Evolutionary conservation across 306 rosid species (phyloP), one percentile per base, ranked within the genome.

Genomic region (Casuarina equisetifolia): DNA sequence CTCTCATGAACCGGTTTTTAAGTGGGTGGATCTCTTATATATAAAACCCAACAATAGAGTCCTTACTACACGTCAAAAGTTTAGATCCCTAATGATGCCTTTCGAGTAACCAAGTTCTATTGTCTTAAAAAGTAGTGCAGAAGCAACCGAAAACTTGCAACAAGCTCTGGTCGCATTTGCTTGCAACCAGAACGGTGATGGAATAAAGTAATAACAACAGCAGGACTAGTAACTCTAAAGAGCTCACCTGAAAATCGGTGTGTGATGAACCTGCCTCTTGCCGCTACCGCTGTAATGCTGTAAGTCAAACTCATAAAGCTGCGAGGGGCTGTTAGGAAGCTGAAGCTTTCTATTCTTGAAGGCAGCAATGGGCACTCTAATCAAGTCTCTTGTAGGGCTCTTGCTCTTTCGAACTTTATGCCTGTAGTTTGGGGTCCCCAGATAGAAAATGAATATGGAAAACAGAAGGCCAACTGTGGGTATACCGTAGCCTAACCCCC

Each of bases 401-500:
- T 44, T 78, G 5, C 79, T 76, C 40, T 77, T 78, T 58, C 82
- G 79, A 32, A 81, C 83, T 79, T 92, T 92, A 81, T 90, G 93
- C 85, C 97, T 84, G 46, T 92, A 92, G 36, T 85, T 35, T 51
- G 97, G 93, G 39, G 88, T 82, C 8, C 96, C 93, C 3, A 83
- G 5, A 8, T 87, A 85, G 83, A 92, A 92, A 44, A 74, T 76
- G 73, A 87, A 35, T 6, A 89, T 17, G 6, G 90, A 86, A 17
- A 90, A 3, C 1, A 88, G 36, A 43, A 92, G 86, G 5, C 96
- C 93, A 5, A 78, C 51, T 8, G 96, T 85, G 4, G 93, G 88
- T 59, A 92, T 64, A 5, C 87, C 91, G 72, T 90, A 92, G 4
- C 91, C 97, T 32, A 87, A 82, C 19, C 87, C 96, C 97, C 97